A percentile compares a stretch with the other conserved stretches of the same genome.
These are phyloP conservation scores for Neospermospora avenae DNA, from an alignment of 2,329 filamentous ascomycete genomes.

Conservation along the genomic window DNA sequence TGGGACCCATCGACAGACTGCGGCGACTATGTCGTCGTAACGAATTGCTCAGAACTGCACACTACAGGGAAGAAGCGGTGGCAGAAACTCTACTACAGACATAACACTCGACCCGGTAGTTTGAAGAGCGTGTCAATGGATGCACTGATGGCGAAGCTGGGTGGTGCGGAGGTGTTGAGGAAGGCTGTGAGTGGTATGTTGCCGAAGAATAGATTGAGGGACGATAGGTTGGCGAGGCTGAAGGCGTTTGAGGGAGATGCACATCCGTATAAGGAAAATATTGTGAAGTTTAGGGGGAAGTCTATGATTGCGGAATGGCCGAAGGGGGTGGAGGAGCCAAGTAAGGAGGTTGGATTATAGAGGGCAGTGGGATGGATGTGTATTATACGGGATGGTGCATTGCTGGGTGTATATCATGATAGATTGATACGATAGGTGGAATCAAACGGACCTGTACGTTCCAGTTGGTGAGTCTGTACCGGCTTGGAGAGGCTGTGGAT, in stretches of 20 bases:
- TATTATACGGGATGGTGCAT: constrained; percentile 2
- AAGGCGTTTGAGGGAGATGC: constrained; percentile 94
- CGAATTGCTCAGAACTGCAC: constrained; percentile 81
- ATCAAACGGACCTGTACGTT: not conserved
- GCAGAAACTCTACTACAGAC: constrained; percentile 94
- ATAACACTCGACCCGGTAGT: constrained; percentile 85
- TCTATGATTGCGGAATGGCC: constrained; percentile 29
- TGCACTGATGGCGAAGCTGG: constrained; percentile 87
- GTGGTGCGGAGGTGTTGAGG: constrained; percentile 84
- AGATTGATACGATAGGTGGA: not conserved
- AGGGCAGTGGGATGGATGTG: not conserved
- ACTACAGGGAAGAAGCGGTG: constrained; percentile 88
- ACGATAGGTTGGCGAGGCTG: constrained; percentile 80
- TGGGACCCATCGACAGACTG: constrained; percentile 97
- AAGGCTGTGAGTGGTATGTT: constrained; percentile 96
- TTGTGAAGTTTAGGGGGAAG: constrained; percentile 68
- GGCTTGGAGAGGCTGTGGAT: not conserved
- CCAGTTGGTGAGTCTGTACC: not conserved
- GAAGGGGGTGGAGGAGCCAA: not conserved
- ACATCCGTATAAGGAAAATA: constrained; percentile 89
- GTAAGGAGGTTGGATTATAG: constrained; percentile 1
- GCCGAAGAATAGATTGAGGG: constrained; percentile 90
- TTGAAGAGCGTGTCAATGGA: constrained; percentile 93
- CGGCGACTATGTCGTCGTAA: constrained; percentile 97
- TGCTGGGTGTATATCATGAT: constrained; percentile 5